Conservation (phyloP, 768 basidiomycete genomes). For the Leccinum subgranulosum region DNA sequence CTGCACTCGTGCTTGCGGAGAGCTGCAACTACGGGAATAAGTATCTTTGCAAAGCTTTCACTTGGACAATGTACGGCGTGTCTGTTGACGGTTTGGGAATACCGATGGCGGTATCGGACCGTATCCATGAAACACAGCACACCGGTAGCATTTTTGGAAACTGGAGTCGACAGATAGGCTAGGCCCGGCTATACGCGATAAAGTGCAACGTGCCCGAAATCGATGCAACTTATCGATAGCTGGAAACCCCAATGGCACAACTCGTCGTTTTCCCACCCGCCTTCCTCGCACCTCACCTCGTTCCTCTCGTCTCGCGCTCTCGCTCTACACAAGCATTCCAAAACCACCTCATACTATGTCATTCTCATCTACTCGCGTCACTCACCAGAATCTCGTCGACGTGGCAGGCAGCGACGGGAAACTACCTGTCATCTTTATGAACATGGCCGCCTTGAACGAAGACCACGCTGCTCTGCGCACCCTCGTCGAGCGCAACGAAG, state of each 20-base stretch:
- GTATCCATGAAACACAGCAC: neutral
- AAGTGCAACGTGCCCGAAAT: neutral
- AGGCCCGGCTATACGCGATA: neutral
- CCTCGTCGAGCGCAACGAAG: constrained; percentile 31
- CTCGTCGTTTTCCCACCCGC: constrained; percentile 1
- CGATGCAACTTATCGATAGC: neutral
- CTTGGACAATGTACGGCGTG: neutral
- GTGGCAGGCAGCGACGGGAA: constrained; percentile 21
- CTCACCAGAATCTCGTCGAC: constrained; percentile 29
- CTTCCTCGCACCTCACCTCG: neutral
- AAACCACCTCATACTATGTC: constrained; percentile 2
- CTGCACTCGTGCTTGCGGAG: neutral
- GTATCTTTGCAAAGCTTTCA: too few species aligned
- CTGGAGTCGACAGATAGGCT: neutral
- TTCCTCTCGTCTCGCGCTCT: constrained; percentile 1
- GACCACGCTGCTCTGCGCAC: constrained; percentile 19
- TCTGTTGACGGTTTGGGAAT: neutral
- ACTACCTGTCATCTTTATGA: constrained; percentile 13
- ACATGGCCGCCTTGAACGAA: constrained; percentile 21
- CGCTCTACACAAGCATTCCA: neutral
- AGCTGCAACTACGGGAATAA: too few species aligned
- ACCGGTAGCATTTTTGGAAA: neutral
- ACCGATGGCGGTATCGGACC: neutral
- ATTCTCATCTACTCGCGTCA: constrained; percentile 3
- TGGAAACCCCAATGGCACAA: neutral